Evolutionary conservation across 192 early-diverging fungal species (phyloP), one percentile per base, ranked within the genome.

Genomic region (Cladochytrium replicatum): DNA sequence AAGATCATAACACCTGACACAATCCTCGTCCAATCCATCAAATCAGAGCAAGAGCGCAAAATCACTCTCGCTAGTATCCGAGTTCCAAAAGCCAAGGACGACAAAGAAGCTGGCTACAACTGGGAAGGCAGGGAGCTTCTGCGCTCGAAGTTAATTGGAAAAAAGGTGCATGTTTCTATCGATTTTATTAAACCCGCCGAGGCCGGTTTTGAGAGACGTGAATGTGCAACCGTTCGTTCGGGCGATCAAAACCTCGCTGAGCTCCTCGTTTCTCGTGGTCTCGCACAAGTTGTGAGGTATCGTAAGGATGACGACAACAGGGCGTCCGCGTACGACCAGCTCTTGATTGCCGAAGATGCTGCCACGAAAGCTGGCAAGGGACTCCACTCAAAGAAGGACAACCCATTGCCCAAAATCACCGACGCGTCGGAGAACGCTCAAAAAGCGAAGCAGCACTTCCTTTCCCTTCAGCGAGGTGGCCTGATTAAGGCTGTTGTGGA

Each of bases 151-250:
- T 67, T 88, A 48, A 91, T 99, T 53, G 95, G 92, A 24, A 87
- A 87, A 59, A 71, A 72, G 26, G 94, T 89, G n/a, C 67, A 61
- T 43, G 75, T 72, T 15, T 31, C 41, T 26, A 74, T 92, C 41
- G 95, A 94, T 57, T 99, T 88, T 60, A 60, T 83, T 53, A 89
- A 93, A 53, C 89, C 90, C n/a, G 84, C 93, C 2, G 71, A 81
- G 30, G 91, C 86, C 38, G 73, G 72, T 21, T 93, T 81, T 67
- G 89, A 90, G 48, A 77, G 79, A 31, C 82, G 83, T 26, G 85
- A 90, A 42, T 96, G 91, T 58, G 95, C 82, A 21, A 92, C 90
- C 4, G 61, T 99, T 19, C 78, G 64, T 21, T 45, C 78, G 26
- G 78, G 78, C 3, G 74, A 74, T 32, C 58, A 58, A 34, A 79